Evolutionary conservation across 1,284 basidiomycete genomes (phyloP).

Genomic region (Mycosarcoma mackinlayi): DNA sequence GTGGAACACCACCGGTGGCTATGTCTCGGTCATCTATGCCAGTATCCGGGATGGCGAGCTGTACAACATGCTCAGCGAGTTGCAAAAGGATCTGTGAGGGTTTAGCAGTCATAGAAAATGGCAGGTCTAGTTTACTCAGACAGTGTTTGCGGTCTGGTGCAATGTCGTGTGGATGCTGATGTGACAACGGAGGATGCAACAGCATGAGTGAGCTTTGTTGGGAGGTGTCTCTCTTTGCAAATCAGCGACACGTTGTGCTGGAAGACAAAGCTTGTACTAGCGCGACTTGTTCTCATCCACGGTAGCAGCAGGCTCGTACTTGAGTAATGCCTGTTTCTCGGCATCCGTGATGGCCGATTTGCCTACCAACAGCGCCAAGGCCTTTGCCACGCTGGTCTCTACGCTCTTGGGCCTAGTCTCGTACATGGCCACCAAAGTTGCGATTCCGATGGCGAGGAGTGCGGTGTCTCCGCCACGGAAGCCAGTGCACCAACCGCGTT

Average conservation of each 20-base stretch:
- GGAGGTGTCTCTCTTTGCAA: too few species aligned
- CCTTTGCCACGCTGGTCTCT: constrained; percentile 6
- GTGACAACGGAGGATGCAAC: too few species aligned
- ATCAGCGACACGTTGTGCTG: too few species aligned
- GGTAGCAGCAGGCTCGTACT: neutral
- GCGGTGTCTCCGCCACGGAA: constrained; percentile 35
- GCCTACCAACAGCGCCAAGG: constrained; percentile 24
- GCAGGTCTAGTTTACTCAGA: too few species aligned
- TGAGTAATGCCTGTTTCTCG: constrained; percentile 24
- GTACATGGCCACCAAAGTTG: constrained; percentile 42
- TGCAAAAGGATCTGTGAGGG: constrained; percentile 27
- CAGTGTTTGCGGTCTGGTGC: too few species aligned
- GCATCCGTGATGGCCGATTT: constrained; percentile 15
- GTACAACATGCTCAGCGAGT: constrained; percentile 47
- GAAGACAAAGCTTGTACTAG: neutral
- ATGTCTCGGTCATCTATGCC: constrained; percentile 52
- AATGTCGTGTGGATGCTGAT: too few species aligned
- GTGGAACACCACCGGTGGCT: constrained; percentile 51
- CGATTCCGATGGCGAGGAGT: constrained; percentile 46
- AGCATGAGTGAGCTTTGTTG: too few species aligned
- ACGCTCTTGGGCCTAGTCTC: constrained; percentile 46
- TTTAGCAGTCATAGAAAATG: neutral
- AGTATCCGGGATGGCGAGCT: constrained; percentile 53
- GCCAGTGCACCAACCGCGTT: constrained; percentile 30
- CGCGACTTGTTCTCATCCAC: constrained; percentile 8